Percentiles rank a stretch among this genome's conserved stretches.
phyloP scores from a whole-genome alignment of 1,284 basidiomycete genomes.

The Amylostereum chailletii region DNA sequence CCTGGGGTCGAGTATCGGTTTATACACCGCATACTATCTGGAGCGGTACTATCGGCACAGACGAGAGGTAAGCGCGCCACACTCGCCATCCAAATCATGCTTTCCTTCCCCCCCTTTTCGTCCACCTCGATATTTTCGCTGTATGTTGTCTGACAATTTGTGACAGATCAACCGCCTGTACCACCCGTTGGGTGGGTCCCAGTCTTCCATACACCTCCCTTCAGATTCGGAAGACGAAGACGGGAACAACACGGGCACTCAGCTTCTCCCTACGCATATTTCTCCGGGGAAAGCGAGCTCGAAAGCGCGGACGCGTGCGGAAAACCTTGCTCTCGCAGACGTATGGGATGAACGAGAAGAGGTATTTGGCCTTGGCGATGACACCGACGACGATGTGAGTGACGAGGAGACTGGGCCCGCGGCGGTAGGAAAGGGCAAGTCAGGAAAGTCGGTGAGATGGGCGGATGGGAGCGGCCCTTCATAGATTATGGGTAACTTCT shows the following conservation, averaged over 20 bases:
- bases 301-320: conserved; percentile 19
- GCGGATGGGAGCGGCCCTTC: conserved; percentile 2
- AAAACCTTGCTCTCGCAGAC: conserved; percentile 32
- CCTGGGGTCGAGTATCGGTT: conserved; percentile 66
- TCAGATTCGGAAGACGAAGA: conserved; percentile 37
- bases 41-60: conserved; percentile 69
- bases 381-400: conserved; percentile 34
- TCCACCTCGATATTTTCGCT: conserved; percentile 1
- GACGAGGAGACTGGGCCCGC: conserved; percentile 11
- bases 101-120: background rate
- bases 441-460: conserved; percentile 8
- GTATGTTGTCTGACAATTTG: background rate
- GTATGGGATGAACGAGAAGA: conserved; percentile 77
- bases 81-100: conserved; percentile 1
- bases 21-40: conserved; percentile 57
- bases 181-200: conserved; percentile 47
- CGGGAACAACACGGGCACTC: conserved; percentile 32
- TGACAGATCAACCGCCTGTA: conserved; percentile 66
- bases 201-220: conserved; percentile 11
- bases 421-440: conserved; percentile 1
- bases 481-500: too few species aligned
- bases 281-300: conserved; percentile 11
- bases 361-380: conserved; percentile 59
- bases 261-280: conserved; percentile 49
- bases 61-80: conserved; percentile 44